Evolutionary conservation across 352 stramenopile species (phyloP).

Genomic region (Phytophthora crassamura): DNA sequence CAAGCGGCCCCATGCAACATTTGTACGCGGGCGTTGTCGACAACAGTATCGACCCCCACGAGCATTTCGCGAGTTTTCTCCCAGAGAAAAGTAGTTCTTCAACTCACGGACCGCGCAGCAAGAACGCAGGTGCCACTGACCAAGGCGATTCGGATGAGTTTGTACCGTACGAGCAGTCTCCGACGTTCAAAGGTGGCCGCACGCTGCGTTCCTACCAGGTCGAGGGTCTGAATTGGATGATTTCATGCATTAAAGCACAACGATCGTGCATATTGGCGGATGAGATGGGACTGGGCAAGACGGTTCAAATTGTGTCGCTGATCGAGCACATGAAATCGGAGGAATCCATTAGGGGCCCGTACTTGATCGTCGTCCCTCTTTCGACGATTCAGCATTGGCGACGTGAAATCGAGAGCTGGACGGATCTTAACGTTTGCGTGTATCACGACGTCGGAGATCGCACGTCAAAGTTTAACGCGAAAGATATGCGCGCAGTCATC

Average conservation of each 20-base stretch:
- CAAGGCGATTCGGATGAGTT: conserved; percentile 68
- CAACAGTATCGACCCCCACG: conserved; percentile 90
- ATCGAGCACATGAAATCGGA: conserved; percentile 89
- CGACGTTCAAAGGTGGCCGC: conserved; percentile 86
- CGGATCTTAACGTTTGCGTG: conserved; percentile 98
- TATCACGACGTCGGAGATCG: conserved; percentile 96
- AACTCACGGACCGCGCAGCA: conserved; percentile 8
- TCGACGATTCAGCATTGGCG: conserved; percentile 91
- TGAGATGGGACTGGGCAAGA: conserved; percentile 95
- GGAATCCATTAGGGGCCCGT: conserved; percentile 85
- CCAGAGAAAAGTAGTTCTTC: conserved; percentile 39
- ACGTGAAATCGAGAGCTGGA: conserved; percentile 92
- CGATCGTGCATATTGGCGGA: conserved; percentile 91
- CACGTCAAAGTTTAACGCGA: conserved; percentile 81
- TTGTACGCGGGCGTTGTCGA: conserved; percentile 89
- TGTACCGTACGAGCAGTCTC: conserved; percentile 90
- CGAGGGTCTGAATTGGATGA: conserved; percentile 91
- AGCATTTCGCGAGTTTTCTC: conserved; percentile 90
- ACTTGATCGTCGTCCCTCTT: conserved; percentile 87
- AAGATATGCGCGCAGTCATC: conserved; percentile 89
- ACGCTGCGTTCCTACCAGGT: conserved; percentile 87
- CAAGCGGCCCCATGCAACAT: conserved; percentile 88
- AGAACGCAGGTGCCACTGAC: conserved; percentile 13
- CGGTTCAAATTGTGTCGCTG: conserved; percentile 95
- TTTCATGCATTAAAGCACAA: conserved; percentile 88